A percentile compares a stretch with the other conserved stretches of the same genome.
Evolutionary conservation across 371 early-diverging fungal genomes (phyloP).

Genomic region (Mortierella sp.): DNA sequence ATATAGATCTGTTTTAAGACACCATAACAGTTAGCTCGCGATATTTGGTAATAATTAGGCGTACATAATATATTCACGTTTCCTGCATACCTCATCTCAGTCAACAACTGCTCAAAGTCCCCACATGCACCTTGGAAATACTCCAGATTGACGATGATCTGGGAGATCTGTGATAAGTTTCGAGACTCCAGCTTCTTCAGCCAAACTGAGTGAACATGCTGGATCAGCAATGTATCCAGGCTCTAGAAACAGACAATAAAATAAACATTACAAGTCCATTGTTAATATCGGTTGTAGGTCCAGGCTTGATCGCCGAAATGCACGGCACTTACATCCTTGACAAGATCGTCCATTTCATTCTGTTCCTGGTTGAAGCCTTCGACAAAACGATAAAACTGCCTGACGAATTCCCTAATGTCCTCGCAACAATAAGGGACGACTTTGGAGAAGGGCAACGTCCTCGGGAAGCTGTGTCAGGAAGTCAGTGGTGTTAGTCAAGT

Average conservation of each 20-base stretch:
- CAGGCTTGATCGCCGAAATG: not conserved
- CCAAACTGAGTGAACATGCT: slow-evolving; percentile 80
- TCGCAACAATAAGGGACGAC: slow-evolving; percentile 83
- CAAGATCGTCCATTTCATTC: slow-evolving; percentile 89
- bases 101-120: slow-evolving; percentile 84
- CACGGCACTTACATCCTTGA: slow-evolving; percentile 72
- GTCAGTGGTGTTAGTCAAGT: not conserved
- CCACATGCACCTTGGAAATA: slow-evolving; percentile 81
- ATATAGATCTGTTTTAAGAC: slow-evolving; percentile 60
- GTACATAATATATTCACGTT: not conserved
- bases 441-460: slow-evolving; percentile 85
- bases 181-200: slow-evolving; percentile 73
- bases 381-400: slow-evolving; percentile 87
- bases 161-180: slow-evolving; percentile 82
- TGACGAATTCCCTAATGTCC: slow-evolving; percentile 78
- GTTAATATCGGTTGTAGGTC: too few relatives aligned
- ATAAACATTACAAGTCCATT: not conserved
- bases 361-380: slow-evolving; percentile 87
- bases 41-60: not conserved
- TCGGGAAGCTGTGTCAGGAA: slow-evolving; percentile 73
- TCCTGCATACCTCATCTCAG: slow-evolving; percentile 68
- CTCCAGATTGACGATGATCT: slow-evolving; percentile 87
- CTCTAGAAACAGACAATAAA: slow-evolving; percentile 62
- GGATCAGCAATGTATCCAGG: slow-evolving; percentile 82
- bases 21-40: not conserved